Conservation (phyloP, 108 stramenopile genomes). For the Nannochloropsis salina region DNA sequence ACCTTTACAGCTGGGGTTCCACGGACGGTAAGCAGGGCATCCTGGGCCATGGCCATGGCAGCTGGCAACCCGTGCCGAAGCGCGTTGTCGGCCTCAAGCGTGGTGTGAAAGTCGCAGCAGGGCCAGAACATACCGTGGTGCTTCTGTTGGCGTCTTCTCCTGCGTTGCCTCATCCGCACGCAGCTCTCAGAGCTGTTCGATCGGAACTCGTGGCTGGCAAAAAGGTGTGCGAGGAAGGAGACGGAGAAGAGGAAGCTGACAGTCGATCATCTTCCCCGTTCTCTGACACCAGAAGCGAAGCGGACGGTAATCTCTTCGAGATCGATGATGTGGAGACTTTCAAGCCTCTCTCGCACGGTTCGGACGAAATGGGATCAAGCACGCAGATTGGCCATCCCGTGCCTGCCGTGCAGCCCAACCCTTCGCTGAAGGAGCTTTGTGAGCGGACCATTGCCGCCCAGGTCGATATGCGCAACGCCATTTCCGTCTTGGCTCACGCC, state of each 20-base stretch:
- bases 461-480: conserved; percentile 46
- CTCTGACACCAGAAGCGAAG: neutral
- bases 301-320: neutral
- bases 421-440: conserved; percentile 45
- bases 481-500: conserved; percentile 33
- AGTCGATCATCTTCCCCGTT: neutral
- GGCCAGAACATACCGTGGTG: conserved; percentile 46
- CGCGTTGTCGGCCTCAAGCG: conserved; percentile 45
- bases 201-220: neutral
- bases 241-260: conserved; percentile 25
- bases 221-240: conserved; percentile 23
- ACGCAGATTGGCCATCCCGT: neutral
- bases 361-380: neutral
- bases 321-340: neutral
- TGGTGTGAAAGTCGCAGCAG: conserved; percentile 39
- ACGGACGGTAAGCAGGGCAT: conserved; percentile 30
- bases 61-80: conserved; percentile 48
- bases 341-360: neutral
- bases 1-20: conserved; percentile 48
- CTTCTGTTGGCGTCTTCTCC: conserved; percentile 43
- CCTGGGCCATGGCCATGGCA: conserved; percentile 42
- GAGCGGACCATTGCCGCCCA: conserved; percentile 35
- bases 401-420: neutral
- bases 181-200: neutral
- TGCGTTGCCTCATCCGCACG: conserved; percentile 32